Percentiles rank a stretch among this genome's conserved stretches.
Evolutionary conservation across 2,329 filamentous ascomycete species (phyloP).

Genomic region (Zymoseptoria tritici): DNA sequence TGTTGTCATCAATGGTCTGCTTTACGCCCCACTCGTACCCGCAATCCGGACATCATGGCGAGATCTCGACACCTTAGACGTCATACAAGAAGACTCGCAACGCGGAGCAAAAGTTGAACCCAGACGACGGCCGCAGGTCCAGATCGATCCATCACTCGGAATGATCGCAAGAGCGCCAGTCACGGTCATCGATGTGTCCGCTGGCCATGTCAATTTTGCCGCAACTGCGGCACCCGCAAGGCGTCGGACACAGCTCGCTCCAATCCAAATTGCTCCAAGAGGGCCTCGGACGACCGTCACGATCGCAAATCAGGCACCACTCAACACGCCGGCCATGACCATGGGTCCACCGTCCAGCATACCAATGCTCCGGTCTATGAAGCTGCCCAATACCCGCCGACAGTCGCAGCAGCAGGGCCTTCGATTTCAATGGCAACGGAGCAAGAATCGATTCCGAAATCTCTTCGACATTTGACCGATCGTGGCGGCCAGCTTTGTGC

Average conservation of each 20-base stretch:
- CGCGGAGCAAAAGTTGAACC: not conserved
- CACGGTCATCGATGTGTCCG: not conserved
- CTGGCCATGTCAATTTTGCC: not conserved
- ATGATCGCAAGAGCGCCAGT: not conserved
- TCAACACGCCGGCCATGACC: not conserved
- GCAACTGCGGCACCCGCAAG: not conserved
- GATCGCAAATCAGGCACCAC: not conserved
- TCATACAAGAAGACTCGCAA: not conserved
- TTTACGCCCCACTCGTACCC: not conserved
- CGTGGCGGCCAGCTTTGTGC: not conserved
- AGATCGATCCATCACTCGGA: not conserved
- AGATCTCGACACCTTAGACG: not conserved
- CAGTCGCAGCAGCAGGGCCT: not conserved
- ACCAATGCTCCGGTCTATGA: not conserved
- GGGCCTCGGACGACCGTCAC: not conserved
- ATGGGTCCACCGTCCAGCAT: not conserved
- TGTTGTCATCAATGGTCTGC: not conserved
- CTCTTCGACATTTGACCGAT: not conserved
- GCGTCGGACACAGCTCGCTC: not conserved
- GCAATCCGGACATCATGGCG: not conserved
- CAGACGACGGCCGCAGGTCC: not conserved
- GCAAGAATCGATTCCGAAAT: not conserved
- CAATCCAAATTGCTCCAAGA: not conserved
- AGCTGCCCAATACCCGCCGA: not conserved
- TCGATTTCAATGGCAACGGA: not conserved